Evolutionary conservation across 306 rosid genomes (phyloP).

Genomic region (Lathyrus oleraceus): DNA sequence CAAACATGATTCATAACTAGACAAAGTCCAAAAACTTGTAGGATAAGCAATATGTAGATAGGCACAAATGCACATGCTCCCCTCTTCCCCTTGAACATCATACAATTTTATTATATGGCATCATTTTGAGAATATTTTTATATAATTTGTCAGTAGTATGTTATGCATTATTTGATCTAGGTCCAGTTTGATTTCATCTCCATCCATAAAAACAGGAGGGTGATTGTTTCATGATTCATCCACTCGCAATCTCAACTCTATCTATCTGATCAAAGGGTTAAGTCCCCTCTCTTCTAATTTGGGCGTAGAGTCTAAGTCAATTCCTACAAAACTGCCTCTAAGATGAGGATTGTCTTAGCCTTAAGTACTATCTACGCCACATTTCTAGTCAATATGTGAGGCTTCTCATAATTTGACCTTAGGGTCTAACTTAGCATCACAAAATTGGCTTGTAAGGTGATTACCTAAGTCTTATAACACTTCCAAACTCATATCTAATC

Average conservation of each 20-base stretch:
- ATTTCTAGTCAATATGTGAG: neutral
- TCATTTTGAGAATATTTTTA: neutral
- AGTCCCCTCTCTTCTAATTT: neutral
- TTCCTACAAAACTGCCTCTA: neutral
- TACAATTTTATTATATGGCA: neutral
- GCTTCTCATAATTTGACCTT: neutral
- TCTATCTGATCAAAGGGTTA: neutral
- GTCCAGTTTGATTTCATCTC: neutral
- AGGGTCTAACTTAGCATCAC: neutral
- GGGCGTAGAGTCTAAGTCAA: neutral
- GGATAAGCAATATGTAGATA: neutral
- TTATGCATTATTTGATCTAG: neutral
- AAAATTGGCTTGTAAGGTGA: neutral
- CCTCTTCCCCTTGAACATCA: neutral
- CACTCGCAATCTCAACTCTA: neutral
- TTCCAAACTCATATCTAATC: neutral
- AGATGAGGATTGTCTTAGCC: neutral
- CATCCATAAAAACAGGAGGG: too few relatives aligned
- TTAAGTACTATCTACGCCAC: neutral
- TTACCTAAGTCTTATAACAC: neutral
- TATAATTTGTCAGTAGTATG: neutral
- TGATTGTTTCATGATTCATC: too few relatives aligned
- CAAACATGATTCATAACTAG: constrained; percentile 2
- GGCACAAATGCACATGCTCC: neutral
- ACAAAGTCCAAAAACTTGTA: neutral